Base-by-base conservation (phyloP, 2,329 filamentous ascomycete species). In the Sporothrix luriei region DNA sequence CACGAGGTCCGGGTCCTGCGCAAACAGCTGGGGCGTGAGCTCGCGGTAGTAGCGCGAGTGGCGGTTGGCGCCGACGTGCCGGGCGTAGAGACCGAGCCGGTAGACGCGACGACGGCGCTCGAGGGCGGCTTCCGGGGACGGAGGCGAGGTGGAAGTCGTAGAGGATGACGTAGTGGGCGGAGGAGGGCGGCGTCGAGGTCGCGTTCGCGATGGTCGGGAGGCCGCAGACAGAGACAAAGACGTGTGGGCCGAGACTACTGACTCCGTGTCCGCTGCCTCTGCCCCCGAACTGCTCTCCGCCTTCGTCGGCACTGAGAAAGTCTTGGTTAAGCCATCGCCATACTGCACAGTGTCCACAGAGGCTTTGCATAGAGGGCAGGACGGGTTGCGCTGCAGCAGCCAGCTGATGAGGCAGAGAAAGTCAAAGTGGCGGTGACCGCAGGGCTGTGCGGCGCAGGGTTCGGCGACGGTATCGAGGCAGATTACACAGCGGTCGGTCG, bases 331-430 rank as follows among this genome's bases (percentile, higher is more conserved):
- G 14, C 82, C 79, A 24, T 84, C 81, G 21, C 88, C 85, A 77
- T 94, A 91, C 73, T 88, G 85, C 62, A 97, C 88, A 26, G 85
- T 83, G 6, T 77, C 75, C 48, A 89, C 82, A 52, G 76, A 73
- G 4, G 82, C 76, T 72, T 89, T 89, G 86, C 94, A 98, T 67
- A 97, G 83, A 21, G 94, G 94, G 76, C 94, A 97, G 62, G 83
- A 85, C 0, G 89, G 83, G 11, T 87, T 86, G 73, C 91, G 83
- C 74, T 93, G 85, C 5, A 97, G 82, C 61, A 73, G 70, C 94
- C 94, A 97, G 79, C 85, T 93, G 26, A 90, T 80, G 6, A 97
- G 85, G 78, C 94, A 98, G 14, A 92, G 78, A 76, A 93, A 96
- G 82, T 97, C 93, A 77, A 96, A 97, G 74, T 89, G 88, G 70